These are phyloP conservation scores for Aurifilum marmelostoma DNA, from an alignment of 2,329 filamentous ascomycete genomes.

Conservation along the genomic window DNA sequence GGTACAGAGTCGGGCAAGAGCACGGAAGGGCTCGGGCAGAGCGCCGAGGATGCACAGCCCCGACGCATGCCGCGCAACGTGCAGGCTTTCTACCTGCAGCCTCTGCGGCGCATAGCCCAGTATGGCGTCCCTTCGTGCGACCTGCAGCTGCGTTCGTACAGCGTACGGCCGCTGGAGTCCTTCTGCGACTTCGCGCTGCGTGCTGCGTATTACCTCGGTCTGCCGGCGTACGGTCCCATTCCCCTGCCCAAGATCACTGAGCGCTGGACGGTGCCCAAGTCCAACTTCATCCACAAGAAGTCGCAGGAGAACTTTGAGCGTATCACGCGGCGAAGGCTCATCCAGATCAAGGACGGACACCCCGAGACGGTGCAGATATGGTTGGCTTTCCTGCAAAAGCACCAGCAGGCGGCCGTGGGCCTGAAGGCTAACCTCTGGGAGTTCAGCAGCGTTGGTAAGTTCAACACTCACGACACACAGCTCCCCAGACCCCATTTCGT, in stretches of 20 bases:
- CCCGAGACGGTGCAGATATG: conserved; percentile 87
- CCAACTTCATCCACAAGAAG: conserved; percentile 96
- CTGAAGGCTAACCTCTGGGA: conserved; percentile 99
- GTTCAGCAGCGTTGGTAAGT: conserved; percentile 71
- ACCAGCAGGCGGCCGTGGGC: conserved; percentile 93
- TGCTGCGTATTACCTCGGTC: conserved; percentile 89
- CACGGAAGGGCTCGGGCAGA: conserved; percentile 8
- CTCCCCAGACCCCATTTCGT: conserved; percentile 14
- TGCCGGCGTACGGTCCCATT: conserved; percentile 83
- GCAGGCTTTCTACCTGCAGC: conserved; percentile 83
- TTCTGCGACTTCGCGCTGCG: conserved; percentile 93
- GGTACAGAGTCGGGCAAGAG: neutral
- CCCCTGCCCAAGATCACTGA: conserved; percentile 86
- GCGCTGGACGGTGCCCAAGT: conserved; percentile 89
- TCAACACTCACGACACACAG: neutral
- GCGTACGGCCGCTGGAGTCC: conserved; percentile 86
- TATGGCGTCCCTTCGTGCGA: conserved; percentile 85
- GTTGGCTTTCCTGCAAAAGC: conserved; percentile 89
- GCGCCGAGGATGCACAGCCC: conserved; percentile 30
- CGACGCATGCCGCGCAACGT: conserved; percentile 74
- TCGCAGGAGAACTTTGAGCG: conserved; percentile 97
- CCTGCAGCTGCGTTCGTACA: conserved; percentile 91
- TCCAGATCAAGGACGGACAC: conserved; percentile 91
- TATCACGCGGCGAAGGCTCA: conserved; percentile 80
- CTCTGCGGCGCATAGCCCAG: conserved; percentile 73